phyloP scores from a whole-genome alignment of 805 yeast genomes.

The Ogataea nitratoaversa region DNA sequence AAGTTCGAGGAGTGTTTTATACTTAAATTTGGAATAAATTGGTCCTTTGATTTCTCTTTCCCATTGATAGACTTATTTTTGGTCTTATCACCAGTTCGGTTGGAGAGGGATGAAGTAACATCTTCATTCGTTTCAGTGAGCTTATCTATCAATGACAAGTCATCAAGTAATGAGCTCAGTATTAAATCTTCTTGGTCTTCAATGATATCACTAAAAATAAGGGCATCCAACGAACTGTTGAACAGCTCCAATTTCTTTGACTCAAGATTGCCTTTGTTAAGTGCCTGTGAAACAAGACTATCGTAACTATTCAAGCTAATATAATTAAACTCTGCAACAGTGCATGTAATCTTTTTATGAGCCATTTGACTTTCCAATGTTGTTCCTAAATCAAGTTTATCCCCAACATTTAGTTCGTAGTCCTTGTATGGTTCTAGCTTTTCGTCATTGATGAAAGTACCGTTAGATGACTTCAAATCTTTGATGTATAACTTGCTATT shows the following conservation, averaged over 20 bases:
- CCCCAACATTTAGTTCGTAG: slow-evolving; percentile 70
- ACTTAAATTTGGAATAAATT: slow-evolving; percentile 56
- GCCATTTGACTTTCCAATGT: slow-evolving; percentile 67
- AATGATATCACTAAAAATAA: slow-evolving; percentile 33
- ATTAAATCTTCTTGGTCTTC: slow-evolving; percentile 31
- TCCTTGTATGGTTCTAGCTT: slow-evolving; percentile 62
- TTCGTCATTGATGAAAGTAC: slow-evolving; percentile 81
- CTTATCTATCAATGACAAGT: slow-evolving; percentile 22
- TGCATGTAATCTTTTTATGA: slow-evolving; percentile 84
- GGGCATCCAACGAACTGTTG: slow-evolving; percentile 32
- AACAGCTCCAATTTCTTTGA: slow-evolving; percentile 28
- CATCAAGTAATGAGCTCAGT: slow-evolving; percentile 21
- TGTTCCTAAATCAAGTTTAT: slow-evolving; percentile 88
- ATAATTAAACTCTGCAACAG: slow-evolving; percentile 68
- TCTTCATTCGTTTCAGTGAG: neutral
- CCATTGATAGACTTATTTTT: slow-evolving; percentile 33
- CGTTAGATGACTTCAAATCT: slow-evolving; percentile 90
- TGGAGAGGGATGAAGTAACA: neutral
- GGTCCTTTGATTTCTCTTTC: slow-evolving; percentile 45
- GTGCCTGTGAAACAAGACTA: slow-evolving; percentile 18
- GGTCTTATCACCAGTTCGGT: slow-evolving; percentile 5
- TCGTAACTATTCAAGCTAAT: slow-evolving; percentile 37
- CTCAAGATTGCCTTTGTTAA: slow-evolving; percentile 25
- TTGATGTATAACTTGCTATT: slow-evolving; percentile 66
- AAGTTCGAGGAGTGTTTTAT: slow-evolving; percentile 53